Conservation (phyloP, 352 stramenopile species). For the Hyaloperonospora arabidopsidis region DNA sequence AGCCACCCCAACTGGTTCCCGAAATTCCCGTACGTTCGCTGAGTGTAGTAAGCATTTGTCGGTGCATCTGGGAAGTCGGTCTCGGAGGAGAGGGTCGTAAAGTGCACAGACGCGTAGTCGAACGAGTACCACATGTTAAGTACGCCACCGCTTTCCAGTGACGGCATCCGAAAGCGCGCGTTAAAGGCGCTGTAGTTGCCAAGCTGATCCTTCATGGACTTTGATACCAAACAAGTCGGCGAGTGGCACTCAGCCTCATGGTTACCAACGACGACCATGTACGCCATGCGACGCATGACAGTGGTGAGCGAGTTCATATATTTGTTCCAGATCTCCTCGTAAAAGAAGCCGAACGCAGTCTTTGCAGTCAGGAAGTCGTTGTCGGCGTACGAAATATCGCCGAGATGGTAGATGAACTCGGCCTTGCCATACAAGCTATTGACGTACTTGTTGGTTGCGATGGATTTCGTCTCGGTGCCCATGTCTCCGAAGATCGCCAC, state of each 20-base stretch:
- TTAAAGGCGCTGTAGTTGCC: conserved; percentile 59
- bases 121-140: conserved; percentile 51
- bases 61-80: conserved; percentile 38
- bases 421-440: conserved; percentile 21
- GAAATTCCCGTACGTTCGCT: conserved; percentile 28
- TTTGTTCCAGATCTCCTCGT: conserved; percentile 49
- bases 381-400: conserved; percentile 42
- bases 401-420: conserved; percentile 39
- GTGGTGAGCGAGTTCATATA: conserved; percentile 56
- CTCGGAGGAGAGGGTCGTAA: conserved; percentile 72
- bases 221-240: conserved; percentile 24
- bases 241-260: conserved; percentile 31
- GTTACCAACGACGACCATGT: conserved; percentile 74
- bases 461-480: conserved; percentile 29
- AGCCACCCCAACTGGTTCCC: conserved; percentile 46
- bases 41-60: conserved; percentile 31
- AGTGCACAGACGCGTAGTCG: conserved; percentile 48
- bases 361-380: conserved; percentile 27
- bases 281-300: conserved; percentile 41
- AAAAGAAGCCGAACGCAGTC: conserved; percentile 30
- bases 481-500: conserved; percentile 37
- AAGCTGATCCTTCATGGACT: conserved; percentile 24
- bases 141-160: conserved; percentile 27
- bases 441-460: conserved; percentile 22
- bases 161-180: conserved; percentile 36